Evolutionary conservation across 768 basidiomycete genomes (phyloP).

Genomic region (Leucocoprinus leucothites): DNA sequence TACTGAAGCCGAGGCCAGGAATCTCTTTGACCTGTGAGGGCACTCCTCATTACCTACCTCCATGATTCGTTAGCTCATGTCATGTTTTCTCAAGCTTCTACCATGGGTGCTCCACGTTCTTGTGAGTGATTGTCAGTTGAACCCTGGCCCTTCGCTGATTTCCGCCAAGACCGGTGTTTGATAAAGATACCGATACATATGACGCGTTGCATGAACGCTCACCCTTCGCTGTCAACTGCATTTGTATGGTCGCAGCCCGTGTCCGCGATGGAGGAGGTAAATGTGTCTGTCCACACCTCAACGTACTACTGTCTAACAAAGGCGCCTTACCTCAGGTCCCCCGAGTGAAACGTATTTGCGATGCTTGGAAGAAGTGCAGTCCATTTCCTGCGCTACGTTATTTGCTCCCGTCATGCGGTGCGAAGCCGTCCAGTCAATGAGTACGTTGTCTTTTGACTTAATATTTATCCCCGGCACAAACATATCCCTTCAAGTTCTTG

Average conservation of each 20-base stretch:
- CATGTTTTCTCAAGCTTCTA: conserved; percentile 61
- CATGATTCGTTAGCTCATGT: conserved; percentile 11
- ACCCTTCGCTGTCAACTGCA: conserved; percentile 89
- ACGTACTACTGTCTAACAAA: conserved; percentile 3
- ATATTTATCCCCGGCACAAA: not conserved
- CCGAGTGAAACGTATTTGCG: conserved; percentile 70
- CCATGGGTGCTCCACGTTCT: conserved; percentile 73
- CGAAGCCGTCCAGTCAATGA: conserved; percentile 93
- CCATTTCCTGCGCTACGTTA: conserved; percentile 80
- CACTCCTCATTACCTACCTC: conserved; percentile 9
- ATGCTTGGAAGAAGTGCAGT: conserved; percentile 82
- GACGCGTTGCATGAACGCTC: conserved; percentile 84
- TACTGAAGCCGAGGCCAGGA: conserved; percentile 77
- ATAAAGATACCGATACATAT: conserved; percentile 78
- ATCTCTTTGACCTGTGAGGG: conserved; percentile 80
- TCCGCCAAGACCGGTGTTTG: conserved; percentile 68
- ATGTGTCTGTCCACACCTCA: conserved; percentile 16
- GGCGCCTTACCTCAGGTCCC: conserved; percentile 43
- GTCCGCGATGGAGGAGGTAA: conserved; percentile 88
- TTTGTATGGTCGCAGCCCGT: conserved; percentile 91
- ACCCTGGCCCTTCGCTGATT: conserved; percentile 51
- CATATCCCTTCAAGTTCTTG: conserved; percentile 55
- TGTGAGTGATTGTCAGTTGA: conserved; percentile 15
- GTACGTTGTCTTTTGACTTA: conserved; percentile 41
- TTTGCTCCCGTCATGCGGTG: conserved; percentile 82